phyloP scores from a whole-genome alignment of 441 rosid species.

The Gossypium gossypioides region DNA sequence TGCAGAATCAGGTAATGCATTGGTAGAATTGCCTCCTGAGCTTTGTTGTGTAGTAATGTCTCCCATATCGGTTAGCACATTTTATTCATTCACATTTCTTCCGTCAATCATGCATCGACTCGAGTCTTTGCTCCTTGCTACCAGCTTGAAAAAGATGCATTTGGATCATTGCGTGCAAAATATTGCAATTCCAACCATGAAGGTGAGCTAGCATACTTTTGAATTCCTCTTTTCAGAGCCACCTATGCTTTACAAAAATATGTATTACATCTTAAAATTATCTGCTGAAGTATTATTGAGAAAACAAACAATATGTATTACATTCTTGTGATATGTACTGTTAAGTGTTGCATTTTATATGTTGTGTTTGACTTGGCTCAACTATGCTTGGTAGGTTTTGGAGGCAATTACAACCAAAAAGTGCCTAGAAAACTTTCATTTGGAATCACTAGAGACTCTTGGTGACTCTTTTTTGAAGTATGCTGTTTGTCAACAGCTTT shows the following conservation, averaged over 20 bases:
- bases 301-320: neutral
- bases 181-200: conserved; percentile 50
- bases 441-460: conserved; percentile 82
- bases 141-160: conserved; percentile 50
- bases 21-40: conserved; percentile 83
- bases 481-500: conserved; percentile 66
- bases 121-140: conserved; percentile 68
- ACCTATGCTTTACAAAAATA: neutral
- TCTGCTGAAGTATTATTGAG: too few species aligned
- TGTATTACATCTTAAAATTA: neutral
- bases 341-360: neutral
- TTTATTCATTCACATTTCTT: conserved; percentile 60
- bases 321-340: neutral
- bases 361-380: neutral
- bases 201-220: conserved; percentile 36
- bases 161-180: conserved; percentile 26
- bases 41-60: conserved; percentile 53
- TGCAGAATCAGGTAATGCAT: conserved; percentile 42
- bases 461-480: conserved; percentile 91
- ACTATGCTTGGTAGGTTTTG: conserved; percentile 41
- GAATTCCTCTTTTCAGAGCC: neutral
- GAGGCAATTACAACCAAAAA: conserved; percentile 83
- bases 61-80: conserved; percentile 53
- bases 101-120: conserved; percentile 77
- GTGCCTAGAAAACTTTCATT: conserved; percentile 69